Conservation (phyloP, 805 yeast genomes). For the Ogataea nonfermentans region DNA sequence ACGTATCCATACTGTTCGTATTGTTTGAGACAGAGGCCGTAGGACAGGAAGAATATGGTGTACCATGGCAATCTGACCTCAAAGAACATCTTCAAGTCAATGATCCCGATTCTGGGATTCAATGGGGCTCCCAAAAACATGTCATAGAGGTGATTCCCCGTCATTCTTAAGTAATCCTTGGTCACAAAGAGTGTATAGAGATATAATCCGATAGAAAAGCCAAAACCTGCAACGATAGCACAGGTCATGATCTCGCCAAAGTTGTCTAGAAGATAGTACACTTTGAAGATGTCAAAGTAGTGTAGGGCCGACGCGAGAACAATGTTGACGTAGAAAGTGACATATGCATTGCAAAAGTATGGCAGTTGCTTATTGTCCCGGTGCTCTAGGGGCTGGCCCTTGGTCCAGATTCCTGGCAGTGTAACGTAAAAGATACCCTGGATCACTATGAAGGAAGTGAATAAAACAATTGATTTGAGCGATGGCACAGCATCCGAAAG, state of each 20-base stretch:
- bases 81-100: constrained; percentile 95
- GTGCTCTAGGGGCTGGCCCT: constrained; percentile 90
- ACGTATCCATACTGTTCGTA: constrained; percentile 77
- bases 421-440: constrained; percentile 77
- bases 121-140: constrained; percentile 97
- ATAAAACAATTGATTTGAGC: constrained; percentile 61
- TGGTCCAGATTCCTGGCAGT: constrained; percentile 91
- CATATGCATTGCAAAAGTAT: constrained; percentile 90
- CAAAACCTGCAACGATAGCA: constrained; percentile 77
- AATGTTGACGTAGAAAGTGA: constrained; percentile 72
- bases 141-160: constrained; percentile 89
- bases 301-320: constrained; percentile 61
- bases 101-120: constrained; percentile 90
- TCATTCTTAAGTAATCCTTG: constrained; percentile 83
- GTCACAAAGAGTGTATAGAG: constrained; percentile 60
- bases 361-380: constrained; percentile 78
- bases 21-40: constrained; percentile 76
- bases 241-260: constrained; percentile 93
- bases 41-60: constrained; percentile 72
- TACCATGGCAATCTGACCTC: constrained; percentile 98
- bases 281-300: constrained; percentile 67
- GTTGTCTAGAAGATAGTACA: constrained; percentile 72
- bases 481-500: constrained; percentile 58
- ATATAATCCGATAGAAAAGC: constrained; percentile 68
- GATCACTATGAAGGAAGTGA: constrained; percentile 62